Evolutionary conservation across 306 rosid genomes (phyloP).

Genomic region (Ziziphus jujuba): DNA sequence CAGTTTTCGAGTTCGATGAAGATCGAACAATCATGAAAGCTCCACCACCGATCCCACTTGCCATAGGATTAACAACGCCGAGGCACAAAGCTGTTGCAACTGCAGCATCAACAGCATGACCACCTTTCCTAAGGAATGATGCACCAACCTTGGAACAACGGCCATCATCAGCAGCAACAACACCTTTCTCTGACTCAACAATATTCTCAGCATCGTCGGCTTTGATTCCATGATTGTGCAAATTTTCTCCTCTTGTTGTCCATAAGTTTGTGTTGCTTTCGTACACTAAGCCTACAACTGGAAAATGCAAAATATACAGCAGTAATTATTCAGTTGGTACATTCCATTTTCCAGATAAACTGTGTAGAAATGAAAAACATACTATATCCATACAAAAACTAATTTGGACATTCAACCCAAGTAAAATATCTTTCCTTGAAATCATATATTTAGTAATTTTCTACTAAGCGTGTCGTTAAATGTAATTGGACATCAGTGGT

Average conservation of each 20-base stretch:
- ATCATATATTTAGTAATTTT: no score
- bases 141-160: slow-evolving; percentile 82
- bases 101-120: slow-evolving; percentile 96
- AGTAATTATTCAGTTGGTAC: neutral
- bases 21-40: slow-evolving; percentile 73
- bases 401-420: no score
- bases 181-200: slow-evolving; percentile 69
- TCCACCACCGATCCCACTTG: slow-evolving; percentile 98
- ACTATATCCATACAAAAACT: no score
- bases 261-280: slow-evolving; percentile 34
- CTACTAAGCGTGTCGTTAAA: no score
- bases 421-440: no score
- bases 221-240: slow-evolving; percentile 8
- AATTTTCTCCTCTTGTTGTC: slow-evolving; percentile 21
- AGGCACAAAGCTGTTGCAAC: slow-evolving; percentile 80
- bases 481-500: no score
- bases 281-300: slow-evolving; percentile 44
- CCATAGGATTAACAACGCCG: slow-evolving; percentile 68
- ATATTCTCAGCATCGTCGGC: slow-evolving; percentile 23
- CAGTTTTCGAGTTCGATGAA: slow-evolving; percentile 48
- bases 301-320: slow-evolving; percentile 8
- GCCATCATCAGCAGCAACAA: slow-evolving; percentile 86
- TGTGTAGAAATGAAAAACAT: neutral
- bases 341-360: neutral
- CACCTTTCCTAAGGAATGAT: slow-evolving; percentile 63